These are phyloP conservation scores for Xylaria scruposa DNA, from an alignment of 495 filamentous ascomycete genomes.

Conservation along the genomic window DNA sequence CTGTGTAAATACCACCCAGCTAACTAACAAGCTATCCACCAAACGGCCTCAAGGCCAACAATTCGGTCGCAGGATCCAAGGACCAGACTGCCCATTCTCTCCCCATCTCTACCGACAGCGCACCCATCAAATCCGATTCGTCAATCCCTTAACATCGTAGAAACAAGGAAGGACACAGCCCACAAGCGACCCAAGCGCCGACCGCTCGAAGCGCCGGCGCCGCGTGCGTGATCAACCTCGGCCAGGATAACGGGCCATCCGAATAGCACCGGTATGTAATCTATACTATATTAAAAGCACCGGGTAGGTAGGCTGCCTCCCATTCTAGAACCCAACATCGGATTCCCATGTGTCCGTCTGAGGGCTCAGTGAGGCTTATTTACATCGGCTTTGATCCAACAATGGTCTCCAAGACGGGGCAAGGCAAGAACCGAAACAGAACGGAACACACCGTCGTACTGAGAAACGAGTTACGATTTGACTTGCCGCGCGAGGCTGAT, in stretches of 20 bases:
- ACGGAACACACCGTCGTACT: too few relatives aligned
- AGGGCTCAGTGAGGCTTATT: neutral
- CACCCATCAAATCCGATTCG: constrained; percentile 2
- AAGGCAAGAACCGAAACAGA: constrained; percentile 6
- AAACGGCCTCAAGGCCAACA: neutral
- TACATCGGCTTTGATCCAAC: neutral
- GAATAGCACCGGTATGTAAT: neutral
- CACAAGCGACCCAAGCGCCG: constrained; percentile 1
- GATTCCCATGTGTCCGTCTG: neutral
- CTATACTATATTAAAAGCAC: neutral
- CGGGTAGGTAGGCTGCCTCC: constrained; percentile 9
- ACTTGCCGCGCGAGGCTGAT: neutral
- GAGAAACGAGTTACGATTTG: constrained; percentile 7
- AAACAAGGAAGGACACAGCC: neutral
- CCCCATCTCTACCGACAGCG: constrained; percentile 5
- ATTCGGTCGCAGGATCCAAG: neutral
- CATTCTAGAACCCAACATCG: neutral
- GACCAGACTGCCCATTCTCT: too few relatives aligned
- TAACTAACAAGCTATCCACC: neutral
- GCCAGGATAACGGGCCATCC: constrained; percentile 2
- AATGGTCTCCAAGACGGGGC: neutral
- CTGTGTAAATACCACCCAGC: neutral
- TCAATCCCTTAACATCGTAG: neutral
- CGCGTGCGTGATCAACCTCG: neutral
- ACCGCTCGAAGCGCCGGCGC: neutral